A percentile compares a stretch with the other conserved stretches of the same genome.
Evolutionary conservation across 305 asterid genomes (phyloP).

Genomic region (Euphrasia arctica): DNA sequence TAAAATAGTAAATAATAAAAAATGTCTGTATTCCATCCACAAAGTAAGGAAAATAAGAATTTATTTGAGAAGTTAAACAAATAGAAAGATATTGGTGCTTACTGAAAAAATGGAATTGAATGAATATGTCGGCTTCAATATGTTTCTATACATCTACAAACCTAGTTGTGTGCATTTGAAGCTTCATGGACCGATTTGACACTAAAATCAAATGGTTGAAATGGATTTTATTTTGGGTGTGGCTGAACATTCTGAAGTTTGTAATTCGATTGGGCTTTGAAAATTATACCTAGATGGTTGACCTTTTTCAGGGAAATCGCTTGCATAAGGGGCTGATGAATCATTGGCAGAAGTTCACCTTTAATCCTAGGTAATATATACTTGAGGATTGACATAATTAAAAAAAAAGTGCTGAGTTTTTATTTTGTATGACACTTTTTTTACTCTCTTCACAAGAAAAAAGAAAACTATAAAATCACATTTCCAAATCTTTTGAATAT

Average conservation of each 20-base stretch:
- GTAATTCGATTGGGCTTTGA: background rate
- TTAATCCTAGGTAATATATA: constrained; percentile 76
- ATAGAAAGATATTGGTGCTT: background rate
- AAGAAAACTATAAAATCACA: too few relatives aligned
- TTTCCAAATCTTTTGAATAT: too few relatives aligned
- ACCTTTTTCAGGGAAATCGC: constrained; percentile 77
- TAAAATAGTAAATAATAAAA: background rate
- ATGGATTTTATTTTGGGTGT: constrained; percentile 5
- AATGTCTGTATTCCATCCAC: background rate
- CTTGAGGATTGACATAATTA: too few relatives aligned
- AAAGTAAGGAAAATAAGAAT: background rate
- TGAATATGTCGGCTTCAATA: background rate
- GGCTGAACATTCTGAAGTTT: constrained; percentile 9
- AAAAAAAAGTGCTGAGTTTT: too few relatives aligned
- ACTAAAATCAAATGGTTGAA: constrained; percentile 14
- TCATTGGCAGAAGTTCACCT: constrained; percentile 98
- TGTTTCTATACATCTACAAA: too few relatives aligned
- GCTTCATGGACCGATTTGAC: constrained; percentile 12
- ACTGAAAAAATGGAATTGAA: background rate
- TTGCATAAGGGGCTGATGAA: constrained; percentile 82
- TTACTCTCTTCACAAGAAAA: too few relatives aligned
- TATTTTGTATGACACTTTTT: too few relatives aligned
- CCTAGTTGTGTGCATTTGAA: constrained; percentile 5
- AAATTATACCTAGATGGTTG: constrained; percentile 16
- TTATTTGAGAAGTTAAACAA: background rate